Evolutionary conservation across 2,329 filamentous ascomycete species (phyloP).

Genomic region (Curvularia eragrostidis): DNA sequence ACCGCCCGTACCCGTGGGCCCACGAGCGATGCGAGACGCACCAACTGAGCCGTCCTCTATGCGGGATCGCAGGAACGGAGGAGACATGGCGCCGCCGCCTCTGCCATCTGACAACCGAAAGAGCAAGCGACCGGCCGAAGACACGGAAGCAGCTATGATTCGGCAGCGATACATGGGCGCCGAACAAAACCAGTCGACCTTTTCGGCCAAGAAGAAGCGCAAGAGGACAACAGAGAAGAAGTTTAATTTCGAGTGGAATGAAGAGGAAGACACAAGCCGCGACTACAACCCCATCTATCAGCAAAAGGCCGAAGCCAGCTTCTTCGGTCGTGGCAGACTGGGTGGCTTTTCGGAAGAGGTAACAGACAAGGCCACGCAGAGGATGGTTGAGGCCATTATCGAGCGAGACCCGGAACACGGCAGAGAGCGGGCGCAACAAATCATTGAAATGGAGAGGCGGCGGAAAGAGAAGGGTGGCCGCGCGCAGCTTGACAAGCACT

Average conservation of each 20-base stretch:
- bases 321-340: constrained; percentile 72
- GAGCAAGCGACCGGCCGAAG: constrained; percentile 54
- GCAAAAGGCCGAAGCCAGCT: constrained; percentile 68
- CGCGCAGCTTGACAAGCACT: constrained; percentile 86
- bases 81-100: constrained; percentile 61
- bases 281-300: constrained; percentile 85
- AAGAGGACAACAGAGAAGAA: constrained; percentile 93
- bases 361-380: constrained; percentile 58
- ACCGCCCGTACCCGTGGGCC: constrained; percentile 70
- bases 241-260: constrained; percentile 99
- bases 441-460: constrained; percentile 84
- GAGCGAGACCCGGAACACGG: constrained; percentile 79
- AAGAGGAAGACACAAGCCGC: constrained; percentile 87
- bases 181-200: constrained; percentile 83
- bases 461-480: constrained; percentile 74
- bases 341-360: constrained; percentile 70
- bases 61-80: constrained; percentile 53
- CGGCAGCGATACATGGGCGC: constrained; percentile 89
- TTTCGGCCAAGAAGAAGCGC: constrained; percentile 95
- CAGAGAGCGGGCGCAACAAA: constrained; percentile 74
- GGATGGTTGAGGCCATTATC: constrained; percentile 72
- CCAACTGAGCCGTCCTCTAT: constrained; percentile 78
- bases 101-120: constrained; percentile 47
- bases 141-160: constrained; percentile 75
- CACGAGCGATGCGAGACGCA: constrained; percentile 66